Evolutionary conservation across 2,329 filamentous ascomycete genomes (phyloP).

Genomic region (Cladophialophora bantiana): DNA sequence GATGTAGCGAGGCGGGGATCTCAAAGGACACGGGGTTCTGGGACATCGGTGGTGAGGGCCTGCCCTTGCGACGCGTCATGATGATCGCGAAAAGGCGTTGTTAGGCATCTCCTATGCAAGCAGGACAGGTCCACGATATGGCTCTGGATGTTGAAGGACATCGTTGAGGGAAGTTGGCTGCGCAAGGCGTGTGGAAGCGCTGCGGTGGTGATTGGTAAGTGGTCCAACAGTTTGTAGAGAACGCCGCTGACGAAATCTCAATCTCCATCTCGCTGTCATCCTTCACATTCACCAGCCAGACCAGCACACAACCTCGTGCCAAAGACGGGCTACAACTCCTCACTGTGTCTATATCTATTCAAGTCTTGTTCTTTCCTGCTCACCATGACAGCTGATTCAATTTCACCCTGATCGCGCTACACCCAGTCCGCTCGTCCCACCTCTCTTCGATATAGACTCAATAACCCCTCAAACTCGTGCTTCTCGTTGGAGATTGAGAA

Average conservation of each 20-base stretch:
- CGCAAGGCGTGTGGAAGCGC: slow-evolving; percentile 3
- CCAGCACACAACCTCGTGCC: not conserved
- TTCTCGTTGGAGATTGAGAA: no score
- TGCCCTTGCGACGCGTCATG: slow-evolving; percentile 36
- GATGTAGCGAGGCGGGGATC: slow-evolving; percentile 37
- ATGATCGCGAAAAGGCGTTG: slow-evolving; percentile 12
- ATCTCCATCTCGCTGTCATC: not conserved
- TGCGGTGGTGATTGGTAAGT: slow-evolving; percentile 8
- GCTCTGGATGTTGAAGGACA: not conserved
- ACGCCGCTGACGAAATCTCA: slow-evolving; percentile 6
- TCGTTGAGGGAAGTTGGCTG: slow-evolving; percentile 2
- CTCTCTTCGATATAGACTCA: not conserved
- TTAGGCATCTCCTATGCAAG: not conserved
- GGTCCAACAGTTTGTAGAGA: not conserved
- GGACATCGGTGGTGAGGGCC: slow-evolving; percentile 24
- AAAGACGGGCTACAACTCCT: not conserved
- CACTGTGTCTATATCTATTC: not conserved
- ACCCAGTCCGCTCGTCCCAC: not conserved
- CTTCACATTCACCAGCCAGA: not conserved
- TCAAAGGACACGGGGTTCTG: slow-evolving; percentile 35
- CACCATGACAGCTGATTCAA: not conserved
- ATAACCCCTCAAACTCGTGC: no score
- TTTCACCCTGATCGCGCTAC: not conserved
- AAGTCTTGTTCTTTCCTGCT: not conserved
- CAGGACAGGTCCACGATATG: not conserved